These are phyloP conservation scores for Calocera cornea DNA, from an alignment of 768 basidiomycete species.

Conservation along the genomic window DNA sequence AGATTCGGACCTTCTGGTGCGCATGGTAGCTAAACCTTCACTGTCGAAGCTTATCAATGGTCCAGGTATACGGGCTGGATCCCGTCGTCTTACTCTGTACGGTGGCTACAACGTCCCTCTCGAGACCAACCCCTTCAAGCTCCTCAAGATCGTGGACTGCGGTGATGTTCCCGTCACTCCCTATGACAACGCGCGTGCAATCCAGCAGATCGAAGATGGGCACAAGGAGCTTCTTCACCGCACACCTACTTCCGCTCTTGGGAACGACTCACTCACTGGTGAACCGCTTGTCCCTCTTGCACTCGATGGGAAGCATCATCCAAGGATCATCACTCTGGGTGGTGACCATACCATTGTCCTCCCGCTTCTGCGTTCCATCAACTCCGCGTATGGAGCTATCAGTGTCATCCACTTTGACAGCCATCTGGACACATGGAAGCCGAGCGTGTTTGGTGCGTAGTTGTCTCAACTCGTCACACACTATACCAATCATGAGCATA, in stretches of 20 bases:
- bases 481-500: neutral
- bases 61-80: neutral
- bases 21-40: neutral
- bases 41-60: neutral
- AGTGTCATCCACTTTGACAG: slow-evolving; percentile 21
- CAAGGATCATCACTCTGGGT: slow-evolving; percentile 24
- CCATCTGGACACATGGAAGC: slow-evolving; percentile 52
- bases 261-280: slow-evolving; percentile 49
- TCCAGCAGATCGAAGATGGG: slow-evolving; percentile 59
- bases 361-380: slow-evolving; percentile 24
- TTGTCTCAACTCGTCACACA: slow-evolving; percentile 26
- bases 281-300: slow-evolving; percentile 44
- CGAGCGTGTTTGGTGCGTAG: slow-evolving; percentile 54
- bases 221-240: slow-evolving; percentile 59
- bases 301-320: slow-evolving; percentile 25
- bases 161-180: slow-evolving; percentile 69
- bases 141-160: slow-evolving; percentile 55
- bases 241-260: slow-evolving; percentile 44
- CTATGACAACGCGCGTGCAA: slow-evolving; percentile 60
- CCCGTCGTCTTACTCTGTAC: neutral
- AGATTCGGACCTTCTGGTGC: neutral
- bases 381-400: slow-evolving; percentile 23
- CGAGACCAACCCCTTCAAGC: neutral
- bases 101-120: neutral
- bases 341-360: slow-evolving; percentile 23